Evolutionary conservation across 345 rosid species (phyloP).

Genomic region (Sonneratia alba): DNA sequence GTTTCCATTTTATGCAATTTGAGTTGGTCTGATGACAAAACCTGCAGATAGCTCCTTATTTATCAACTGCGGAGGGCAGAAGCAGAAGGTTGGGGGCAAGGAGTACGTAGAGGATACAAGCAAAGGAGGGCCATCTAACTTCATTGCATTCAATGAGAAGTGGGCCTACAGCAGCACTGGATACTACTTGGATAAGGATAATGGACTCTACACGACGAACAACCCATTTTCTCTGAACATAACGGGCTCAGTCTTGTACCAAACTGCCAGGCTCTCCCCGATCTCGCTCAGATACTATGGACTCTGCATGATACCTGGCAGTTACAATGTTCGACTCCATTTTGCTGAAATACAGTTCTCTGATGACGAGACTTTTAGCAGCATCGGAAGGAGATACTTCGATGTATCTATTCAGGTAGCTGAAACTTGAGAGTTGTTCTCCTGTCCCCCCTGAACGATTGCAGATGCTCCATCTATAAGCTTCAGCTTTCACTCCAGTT

Average conservation of each 20-base stretch:
- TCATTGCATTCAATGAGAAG: constrained; percentile 13
- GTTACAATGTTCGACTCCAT: constrained; percentile 60
- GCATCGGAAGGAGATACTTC: constrained; percentile 63
- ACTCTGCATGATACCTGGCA: constrained; percentile 47
- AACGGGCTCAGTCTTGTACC: constrained; percentile 28
- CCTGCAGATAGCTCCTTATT: constrained; percentile 50
- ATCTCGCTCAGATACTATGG: constrained; percentile 75
- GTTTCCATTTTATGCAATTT: no score
- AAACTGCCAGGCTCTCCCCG: constrained; percentile 63
- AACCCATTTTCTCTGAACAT: constrained; percentile 27
- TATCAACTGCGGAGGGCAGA: constrained; percentile 68
- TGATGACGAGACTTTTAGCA: constrained; percentile 33
- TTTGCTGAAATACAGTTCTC: constrained; percentile 85
- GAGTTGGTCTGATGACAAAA: no score
- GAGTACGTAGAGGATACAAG: constrained; percentile 42
- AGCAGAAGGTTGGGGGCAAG: constrained; percentile 12
- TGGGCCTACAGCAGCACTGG: constrained; percentile 91
- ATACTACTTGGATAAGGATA: constrained; percentile 13
- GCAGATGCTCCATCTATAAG: not conserved
- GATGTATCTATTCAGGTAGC: constrained; percentile 70
- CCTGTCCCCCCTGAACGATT: not conserved
- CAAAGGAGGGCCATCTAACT: constrained; percentile 27
- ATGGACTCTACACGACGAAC: constrained; percentile 8
- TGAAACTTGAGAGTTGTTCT: not conserved
- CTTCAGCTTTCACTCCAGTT: not conserved